Evolutionary conservation across 176 grass and related monocot genomes (phyloP).

Genomic region (Ananas comosus): DNA sequence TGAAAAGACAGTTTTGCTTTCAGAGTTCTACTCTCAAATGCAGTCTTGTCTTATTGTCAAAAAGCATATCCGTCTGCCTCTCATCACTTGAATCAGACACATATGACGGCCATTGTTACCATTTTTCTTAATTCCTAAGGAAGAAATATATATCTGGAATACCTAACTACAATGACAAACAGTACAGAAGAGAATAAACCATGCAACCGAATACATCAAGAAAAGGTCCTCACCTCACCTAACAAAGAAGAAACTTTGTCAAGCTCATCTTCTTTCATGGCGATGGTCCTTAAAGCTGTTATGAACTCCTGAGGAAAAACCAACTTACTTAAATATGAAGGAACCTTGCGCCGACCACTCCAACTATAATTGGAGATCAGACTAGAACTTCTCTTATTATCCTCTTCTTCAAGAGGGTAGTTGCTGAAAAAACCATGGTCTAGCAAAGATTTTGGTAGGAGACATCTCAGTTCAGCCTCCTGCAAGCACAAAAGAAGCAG

Average conservation of each 20-base stretch:
- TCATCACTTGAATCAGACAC: background rate
- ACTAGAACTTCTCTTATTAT: slow-evolving; percentile 22
- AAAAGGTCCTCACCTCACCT: slow-evolving; percentile 39
- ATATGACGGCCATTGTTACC: background rate
- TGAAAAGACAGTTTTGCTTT: too few relatives aligned
- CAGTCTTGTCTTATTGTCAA: too few relatives aligned
- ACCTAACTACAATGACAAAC: background rate
- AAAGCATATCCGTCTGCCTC: too few relatives aligned
- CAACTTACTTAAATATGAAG: slow-evolving; percentile 61
- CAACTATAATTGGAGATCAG: slow-evolving; percentile 54
- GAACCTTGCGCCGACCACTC: slow-evolving; percentile 74
- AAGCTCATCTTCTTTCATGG: slow-evolving; percentile 88
- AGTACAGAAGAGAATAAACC: background rate
- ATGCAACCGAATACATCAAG: background rate
- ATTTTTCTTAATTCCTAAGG: background rate
- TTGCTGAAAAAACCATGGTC: slow-evolving; percentile 67
- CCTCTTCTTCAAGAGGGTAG: slow-evolving; percentile 27
- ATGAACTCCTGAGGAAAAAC: slow-evolving; percentile 82
- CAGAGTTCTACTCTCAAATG: too few relatives aligned
- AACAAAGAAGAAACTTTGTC: slow-evolving; percentile 49
- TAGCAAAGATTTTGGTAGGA: slow-evolving; percentile 67
- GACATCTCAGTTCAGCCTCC: slow-evolving; percentile 78
- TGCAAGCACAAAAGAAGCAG: slow-evolving; percentile 27
- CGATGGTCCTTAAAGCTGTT: slow-evolving; percentile 53
- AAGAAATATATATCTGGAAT: background rate